Evolutionary conservation across 108 stramenopile genomes (phyloP), one percentile per base, ranked within the genome.

Genomic region (Seminavis robusta): DNA sequence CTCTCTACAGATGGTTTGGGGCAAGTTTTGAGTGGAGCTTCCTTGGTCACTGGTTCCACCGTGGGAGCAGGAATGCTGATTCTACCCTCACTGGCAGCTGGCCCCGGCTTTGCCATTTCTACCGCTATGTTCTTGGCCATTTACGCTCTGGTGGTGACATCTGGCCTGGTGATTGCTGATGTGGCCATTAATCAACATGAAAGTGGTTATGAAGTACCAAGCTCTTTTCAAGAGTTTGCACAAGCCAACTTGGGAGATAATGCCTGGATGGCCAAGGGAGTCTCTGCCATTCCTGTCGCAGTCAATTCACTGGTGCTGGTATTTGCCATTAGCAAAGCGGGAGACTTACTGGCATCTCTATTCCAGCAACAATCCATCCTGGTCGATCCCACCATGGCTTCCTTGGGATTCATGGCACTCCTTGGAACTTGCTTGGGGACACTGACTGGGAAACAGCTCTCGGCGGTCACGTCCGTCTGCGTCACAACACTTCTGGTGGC

Each of bases 101-200:
- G 69, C 8, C 73, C 79, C 20, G 81, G 81, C 11, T 53, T 80
- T 59, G 55, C 47, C 7, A 55, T 69, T 21, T 75, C 80, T 4
- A 63, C 69, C 16, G 57, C 25, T 20, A 42, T 86, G 17, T 77
- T 80, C 27, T 13, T 71, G 8, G 78, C 70, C 62, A 46, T 74
- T 1, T 86, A 73, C 53, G 13, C 73, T 1, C 63, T 80, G 50
- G 77, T 80, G 44, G 59, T 83, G 20, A 58, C 80, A 16, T 80
- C 79, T 28, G 85, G 85, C 1, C 37, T 86, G 29, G 25, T 71
- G 10, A 66, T 86, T 52, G 79, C 79, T n/a, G 65, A 83, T 46
- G 81, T 86, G 21, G 79, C 81, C 6, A 86, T 86, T 48, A 73
- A 73, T 21, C 69, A 81, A 33, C 65, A 80, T 45, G 84, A 81